A percentile compares a stretch with the other conserved stretches of the same genome.
phyloP scores from a whole-genome alignment of 2,329 filamentous ascomycete species.

The Mycosphaerella sp. region DNA sequence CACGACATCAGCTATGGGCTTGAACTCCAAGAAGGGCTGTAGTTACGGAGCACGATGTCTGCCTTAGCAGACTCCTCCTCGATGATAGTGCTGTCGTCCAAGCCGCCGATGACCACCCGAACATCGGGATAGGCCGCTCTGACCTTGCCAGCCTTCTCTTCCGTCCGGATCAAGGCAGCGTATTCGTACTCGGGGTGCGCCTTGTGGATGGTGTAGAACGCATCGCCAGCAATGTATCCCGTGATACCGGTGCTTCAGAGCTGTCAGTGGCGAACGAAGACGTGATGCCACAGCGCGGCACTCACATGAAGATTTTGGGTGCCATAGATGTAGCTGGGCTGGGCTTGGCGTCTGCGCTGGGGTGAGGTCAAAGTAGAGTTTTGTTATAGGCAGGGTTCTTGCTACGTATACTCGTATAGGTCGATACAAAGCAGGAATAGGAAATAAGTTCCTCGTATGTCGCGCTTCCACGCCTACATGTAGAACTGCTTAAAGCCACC shows the following conservation, averaged over 20 bases:
- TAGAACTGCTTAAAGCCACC: not conserved
- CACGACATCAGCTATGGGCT: not conserved
- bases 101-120: conserved; percentile 47
- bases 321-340: too few species aligned
- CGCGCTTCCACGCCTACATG: too few species aligned
- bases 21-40: not conserved
- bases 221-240: conserved; percentile 45
- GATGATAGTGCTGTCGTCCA: conserved; percentile 44
- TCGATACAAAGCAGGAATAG: conserved; percentile 1
- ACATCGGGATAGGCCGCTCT: conserved; percentile 32
- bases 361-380: conserved; percentile 10
- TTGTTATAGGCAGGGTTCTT: conserved; percentile 4
- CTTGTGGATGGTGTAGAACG: conserved; percentile 40
- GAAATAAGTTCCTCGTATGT: conserved; percentile 1
- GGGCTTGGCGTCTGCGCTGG: not conserved
- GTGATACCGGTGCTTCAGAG: conserved; percentile 28
- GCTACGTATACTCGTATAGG: too few species aligned
- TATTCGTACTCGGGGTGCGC: conserved; percentile 48
- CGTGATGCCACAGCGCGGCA: not conserved
- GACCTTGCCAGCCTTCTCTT: conserved; percentile 44
- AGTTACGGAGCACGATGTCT: conserved; percentile 47
- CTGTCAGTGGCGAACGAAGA: not conserved
- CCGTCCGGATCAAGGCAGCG: conserved; percentile 46
- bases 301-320: conserved; percentile 30
- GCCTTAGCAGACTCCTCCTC: conserved; percentile 45